Base-by-base conservation (phyloP, 495 filamentous ascomycete species). In the Cryomyces antarcticus region DNA sequence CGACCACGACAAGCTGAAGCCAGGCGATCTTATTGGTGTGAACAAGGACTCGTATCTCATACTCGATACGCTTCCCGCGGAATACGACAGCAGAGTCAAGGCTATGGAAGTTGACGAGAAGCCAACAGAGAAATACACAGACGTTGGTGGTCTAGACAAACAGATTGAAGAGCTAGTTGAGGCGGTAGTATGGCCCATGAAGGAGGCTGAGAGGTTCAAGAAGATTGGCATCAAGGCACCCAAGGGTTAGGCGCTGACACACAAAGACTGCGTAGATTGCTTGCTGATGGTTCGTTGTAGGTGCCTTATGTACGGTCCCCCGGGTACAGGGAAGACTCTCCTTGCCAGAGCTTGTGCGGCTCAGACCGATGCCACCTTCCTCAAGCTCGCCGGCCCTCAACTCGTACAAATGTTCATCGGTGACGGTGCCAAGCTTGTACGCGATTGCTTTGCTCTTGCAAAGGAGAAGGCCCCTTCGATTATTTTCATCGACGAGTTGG, bases 341-440 rank as follows among this genome's bases (percentile, higher is more conserved):
- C 77, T 99, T 41, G 89, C 89, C 49, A 81, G 89, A 63, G 89
- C 89, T 41, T 99, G 89, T 58, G 89, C 89, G 17, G 89, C 89
- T 43, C 88, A 96, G 65, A 96, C 92, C 46, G 88, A 99, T 45
- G 89, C 89, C 46, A 99, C 89, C 38, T 99, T 99, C 73, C 79
- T 99, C 56, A 97, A 97, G 57, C 83, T 99, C 46, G 89, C 89
- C 43, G 89, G 89, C 35, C 89, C 89, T 2, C 92, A 96, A 63
- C 75, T 99, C n/a, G 89, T 99, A 13, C 89, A 99, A 60, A 99
- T 99, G 89, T 99, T 99, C 62, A 99, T 99, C 41, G 89, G 89
- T 53, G 89, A 99, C 53, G 92, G 92, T 46, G 92, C 92, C 28
- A 99, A 96, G 67, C 72, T 99, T 4, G 89, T 99, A 30, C 82